Conservation (phyloP, 371 early-diverging fungal genomes). For the Mortierella sp. region DNA sequence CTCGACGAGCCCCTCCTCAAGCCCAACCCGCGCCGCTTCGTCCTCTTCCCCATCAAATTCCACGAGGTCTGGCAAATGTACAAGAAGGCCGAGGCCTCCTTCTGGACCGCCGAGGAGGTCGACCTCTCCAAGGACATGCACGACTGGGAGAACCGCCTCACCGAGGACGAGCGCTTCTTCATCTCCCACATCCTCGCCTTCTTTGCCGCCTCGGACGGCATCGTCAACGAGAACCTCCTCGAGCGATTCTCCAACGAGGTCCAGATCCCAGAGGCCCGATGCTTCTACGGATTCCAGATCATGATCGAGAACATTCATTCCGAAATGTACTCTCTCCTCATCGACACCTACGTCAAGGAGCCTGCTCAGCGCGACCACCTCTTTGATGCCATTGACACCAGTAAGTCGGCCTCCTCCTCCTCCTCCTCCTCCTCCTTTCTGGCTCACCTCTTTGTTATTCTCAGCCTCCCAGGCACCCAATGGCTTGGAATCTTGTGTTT, state of each 20-base stretch:
- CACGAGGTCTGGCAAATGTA: conserved; percentile 99
- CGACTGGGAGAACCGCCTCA: conserved; percentile 96
- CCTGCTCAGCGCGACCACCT: conserved; percentile 86
- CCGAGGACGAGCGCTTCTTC: conserved; percentile 95
- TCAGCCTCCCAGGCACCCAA: background rate
- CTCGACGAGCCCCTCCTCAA: conserved; percentile 58
- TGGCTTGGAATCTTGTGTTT: conserved; percentile 10
- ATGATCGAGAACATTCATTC: conserved; percentile 99
- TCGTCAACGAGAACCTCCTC: conserved; percentile 99
- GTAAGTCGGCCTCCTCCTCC: conserved; percentile 57
- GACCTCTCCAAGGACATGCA: conserved; percentile 95
- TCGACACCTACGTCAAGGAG: conserved; percentile 99
- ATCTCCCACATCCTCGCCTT: conserved; percentile 98
- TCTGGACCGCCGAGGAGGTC: conserved; percentile 99
- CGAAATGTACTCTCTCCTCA: conserved; percentile 98
- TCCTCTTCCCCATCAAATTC: conserved; percentile 96
- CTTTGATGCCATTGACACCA: conserved; percentile 97
- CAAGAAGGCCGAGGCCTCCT: conserved; percentile 99
- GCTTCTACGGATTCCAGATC: conserved; percentile 99
- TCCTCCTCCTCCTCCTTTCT: background rate
- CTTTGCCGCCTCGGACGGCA: conserved; percentile 99
- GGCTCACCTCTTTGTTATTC: background rate
- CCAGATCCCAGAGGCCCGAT: conserved; percentile 98
- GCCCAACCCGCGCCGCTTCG: conserved; percentile 88
- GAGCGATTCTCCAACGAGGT: conserved; percentile 98